Base-by-base conservation (phyloP, 2,329 filamentous ascomycete species). In the Tothia fuscella region DNA sequence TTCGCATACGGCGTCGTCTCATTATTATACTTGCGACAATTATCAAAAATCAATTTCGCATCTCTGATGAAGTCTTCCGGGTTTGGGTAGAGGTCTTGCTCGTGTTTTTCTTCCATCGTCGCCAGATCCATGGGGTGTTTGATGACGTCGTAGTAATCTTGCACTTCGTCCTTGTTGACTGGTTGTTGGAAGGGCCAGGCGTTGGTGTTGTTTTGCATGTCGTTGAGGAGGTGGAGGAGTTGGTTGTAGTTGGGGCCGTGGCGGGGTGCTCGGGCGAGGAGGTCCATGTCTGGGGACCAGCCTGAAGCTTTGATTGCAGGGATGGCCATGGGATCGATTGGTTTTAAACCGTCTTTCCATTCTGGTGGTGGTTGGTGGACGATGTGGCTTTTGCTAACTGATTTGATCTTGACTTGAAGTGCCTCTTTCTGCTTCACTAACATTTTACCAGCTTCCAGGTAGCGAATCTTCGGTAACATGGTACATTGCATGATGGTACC, bases 401-500 rank as follows among this genome's bases (percentile, higher is more conserved):
- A 84, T 38, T 87, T 79, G 49, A 96, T 95, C 66, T 98, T 98
- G 48, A 88, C 88, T 53, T 88, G 81, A 3, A 96, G 87, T 41
- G 81, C 82, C 59, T 95, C 91, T 60, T 95, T 96, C 59, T 98
- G 91, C 66, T 98, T 96, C 36, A 94, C 74, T 2, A 98, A 72
- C 86, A 98, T 93, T 48, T 88, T 81, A 3, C 86, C 83, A 55
- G 80, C 77, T 60, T 98, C 89, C 5, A 98, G 78, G 61, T 98
- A 98, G 38, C 91, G 82, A 42, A 96, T 86, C 48, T 82, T 83
- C 6, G 89, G 89, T 16, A 98, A 73, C 91, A 98, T 96, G 40
- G 82, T 86, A 56, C 91, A 98, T 65, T 98, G 91, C 91, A 98
- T 98, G 47, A 98, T 93, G 0, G 91, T 98, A 45, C 91, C 91